Evolutionary conservation across 2,329 filamentous ascomycete genomes (phyloP).

Genomic region (Ophiostoma angusticollis): DNA sequence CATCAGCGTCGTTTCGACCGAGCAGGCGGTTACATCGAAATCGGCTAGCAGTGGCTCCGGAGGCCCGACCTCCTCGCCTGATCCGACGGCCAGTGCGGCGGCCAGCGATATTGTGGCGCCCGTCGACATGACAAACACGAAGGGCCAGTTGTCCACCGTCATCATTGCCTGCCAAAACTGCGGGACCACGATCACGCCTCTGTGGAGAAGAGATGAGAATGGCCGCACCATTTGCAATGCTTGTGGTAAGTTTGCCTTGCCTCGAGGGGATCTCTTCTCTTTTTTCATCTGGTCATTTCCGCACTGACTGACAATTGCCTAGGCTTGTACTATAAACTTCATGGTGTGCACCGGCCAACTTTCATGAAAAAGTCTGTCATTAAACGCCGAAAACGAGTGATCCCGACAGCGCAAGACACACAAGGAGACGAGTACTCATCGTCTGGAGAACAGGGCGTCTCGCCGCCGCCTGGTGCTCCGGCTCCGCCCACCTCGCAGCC

Average conservation of each 20-base stretch:
- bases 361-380: slow-evolving; percentile 99
- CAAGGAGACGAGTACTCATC: slow-evolving; percentile 27
- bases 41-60: not conserved
- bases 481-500: not conserved
- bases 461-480: slow-evolving; percentile 21
- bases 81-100: not conserved
- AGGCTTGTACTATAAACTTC: slow-evolving; percentile 94
- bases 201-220: slow-evolving; percentile 88
- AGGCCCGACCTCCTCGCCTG: not conserved
- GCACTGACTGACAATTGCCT: not conserved
- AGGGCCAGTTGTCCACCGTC: slow-evolving; percentile 41
- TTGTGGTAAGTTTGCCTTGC: slow-evolving; percentile 55
- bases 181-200: slow-evolving; percentile 85
- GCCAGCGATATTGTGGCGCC: slow-evolving; percentile 27
- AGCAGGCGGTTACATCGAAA: not conserved
- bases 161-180: slow-evolving; percentile 95
- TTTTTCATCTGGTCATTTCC: not conserved
- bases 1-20: slow-evolving; percentile 41
- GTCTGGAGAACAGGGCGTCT: slow-evolving; percentile 34
- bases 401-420: slow-evolving; percentile 53
- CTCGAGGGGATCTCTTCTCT: not conserved
- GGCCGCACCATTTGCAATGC: slow-evolving; percentile 98
- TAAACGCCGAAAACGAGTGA: slow-evolving; percentile 87
- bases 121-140: slow-evolving; percentile 37
- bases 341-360: slow-evolving; percentile 81